Evolutionary conservation across 1,284 basidiomycete genomes (phyloP), one percentile per base, ranked within the genome.

Genomic region (Trametes versicolor): DNA sequence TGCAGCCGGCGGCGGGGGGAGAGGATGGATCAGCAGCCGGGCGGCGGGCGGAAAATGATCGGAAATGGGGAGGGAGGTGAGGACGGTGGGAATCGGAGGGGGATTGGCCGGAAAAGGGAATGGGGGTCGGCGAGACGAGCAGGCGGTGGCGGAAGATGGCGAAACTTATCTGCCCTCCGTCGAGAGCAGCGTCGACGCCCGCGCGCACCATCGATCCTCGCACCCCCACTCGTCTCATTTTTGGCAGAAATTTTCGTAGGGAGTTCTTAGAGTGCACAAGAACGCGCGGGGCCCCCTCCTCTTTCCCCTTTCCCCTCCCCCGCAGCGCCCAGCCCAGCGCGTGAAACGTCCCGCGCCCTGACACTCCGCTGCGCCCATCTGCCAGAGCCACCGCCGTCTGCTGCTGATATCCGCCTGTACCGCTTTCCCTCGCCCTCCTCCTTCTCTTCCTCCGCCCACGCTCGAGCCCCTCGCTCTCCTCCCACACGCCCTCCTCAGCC

Each of bases 81-180:
- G 60, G 55, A 48, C 58, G 68, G 57, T 56, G 52, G 62, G 60
- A 64, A 63, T 60, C 66, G 66, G 64, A 65, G 63, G 51, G 48
- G 43, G 43, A 52, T 34, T 29, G 50, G 19, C 59, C 58, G 7
- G 41, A 60, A 59, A 61, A 34, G 63, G 63, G 17, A 66, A 60
- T 41, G 21, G 39, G 37, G 41, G 17, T 50, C 45, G 58, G 59
- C 45, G 41, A 41, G 45, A 43, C 51, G 29, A 43, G 37, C 37
- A 45, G 52, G 55, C 54, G 64, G 47, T 60, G 55, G 67, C 62
- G 70, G 54, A 54, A 61, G 57, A 63, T 65, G 63, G 68, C 65
- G 63, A 65, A 67, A 71, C 64, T n/a, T 59, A 69, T 71, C 60
- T 64, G 52, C 64, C 64, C 61, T 50, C 56, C 23, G 39, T 55